Evolutionary conservation across 176 grass and related monocot genomes (phyloP), one percentile per base, ranked within the genome.

Genomic region (Oryza meridionalis): DNA sequence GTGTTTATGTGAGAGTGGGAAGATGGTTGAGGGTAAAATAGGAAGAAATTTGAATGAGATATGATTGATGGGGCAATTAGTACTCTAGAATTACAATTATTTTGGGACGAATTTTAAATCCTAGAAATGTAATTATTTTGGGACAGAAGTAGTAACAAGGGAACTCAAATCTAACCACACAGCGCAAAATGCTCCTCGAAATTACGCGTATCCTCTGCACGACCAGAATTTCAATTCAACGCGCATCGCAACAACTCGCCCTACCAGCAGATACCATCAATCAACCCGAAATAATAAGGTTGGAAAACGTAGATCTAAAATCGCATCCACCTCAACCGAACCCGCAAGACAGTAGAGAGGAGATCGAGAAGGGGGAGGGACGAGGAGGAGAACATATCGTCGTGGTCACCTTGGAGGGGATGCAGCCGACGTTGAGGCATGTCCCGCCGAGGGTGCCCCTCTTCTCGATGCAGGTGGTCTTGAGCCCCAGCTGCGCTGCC

Each of bases 391-490:
- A 35, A 0, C 45, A 47, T 47, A 47, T 47, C 22, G 37, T 22
- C 69, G 21, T 31, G 29, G 29, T 63, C 67, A 97, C 95, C 95
- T 97, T 97, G 81, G 95, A 97, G 11, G 95, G 95, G 82, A 97
- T 97, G 88, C 95, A 97, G 0, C 95, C 95, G 17, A 97, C 95
- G 83, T 97, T 97, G 86, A 97, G 95, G 83, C 95, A 97, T 31
- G 95, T 97, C 1, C 95, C 95, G 43, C 95, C 95, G 55, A 97
- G 90, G 67, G 90, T 5, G 31, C 95, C 95, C 63, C 95, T 53
- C 87, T 97, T 97, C 86, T 97, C 95, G 88, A 97, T 91, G 84
- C 95, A 97, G 66, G 95, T 97, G 66, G 95, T 97, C 76, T 94
- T 97, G 62, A 97, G 90, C 63, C 95, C 95, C 44, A 97, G 76